Conservation (phyloP, 2,329 filamentous ascomycete species). For the Aspergillus felis region DNA sequence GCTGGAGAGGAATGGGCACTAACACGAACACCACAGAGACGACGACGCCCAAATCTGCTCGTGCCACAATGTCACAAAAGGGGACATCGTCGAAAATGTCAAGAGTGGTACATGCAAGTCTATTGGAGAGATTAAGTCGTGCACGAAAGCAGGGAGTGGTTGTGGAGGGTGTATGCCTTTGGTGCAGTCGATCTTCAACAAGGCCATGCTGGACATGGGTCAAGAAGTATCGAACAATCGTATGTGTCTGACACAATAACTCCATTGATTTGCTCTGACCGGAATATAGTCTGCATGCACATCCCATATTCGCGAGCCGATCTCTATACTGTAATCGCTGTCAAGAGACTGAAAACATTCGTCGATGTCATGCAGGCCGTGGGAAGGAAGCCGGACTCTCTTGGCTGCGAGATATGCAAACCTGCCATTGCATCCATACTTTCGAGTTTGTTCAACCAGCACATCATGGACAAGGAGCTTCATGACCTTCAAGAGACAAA, state of each 20-base stretch:
- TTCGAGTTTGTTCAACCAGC: constrained; percentile 75
- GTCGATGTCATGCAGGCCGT: constrained; percentile 72
- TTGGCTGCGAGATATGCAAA: constrained; percentile 85
- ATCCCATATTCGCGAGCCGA: constrained; percentile 81
- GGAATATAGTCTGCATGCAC: constrained; percentile 63
- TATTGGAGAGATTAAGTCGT: constrained; percentile 77
- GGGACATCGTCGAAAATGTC: constrained; percentile 67
- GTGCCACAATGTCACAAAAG: constrained; percentile 88
- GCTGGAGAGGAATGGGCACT: constrained; percentile 3
- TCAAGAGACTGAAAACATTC: constrained; percentile 72
- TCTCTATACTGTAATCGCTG: constrained; percentile 83
- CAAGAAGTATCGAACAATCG: constrained; percentile 78
- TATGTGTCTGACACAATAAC: constrained; percentile 15
- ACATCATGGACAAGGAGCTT: constrained; percentile 67
- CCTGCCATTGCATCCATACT: constrained; percentile 77
- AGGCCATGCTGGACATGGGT: constrained; percentile 78
- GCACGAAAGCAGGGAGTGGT: constrained; percentile 87
- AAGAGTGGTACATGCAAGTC: constrained; percentile 78
- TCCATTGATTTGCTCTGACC: constrained; percentile 5
- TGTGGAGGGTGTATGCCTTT: constrained; percentile 89
- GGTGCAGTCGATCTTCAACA: constrained; percentile 85
- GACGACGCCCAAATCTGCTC: constrained; percentile 89
- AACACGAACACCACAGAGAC: constrained; percentile 38
- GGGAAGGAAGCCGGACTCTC: constrained; percentile 66
- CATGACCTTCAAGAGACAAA: constrained; percentile 87